phyloP scores from a whole-genome alignment of 106 monocot species.

The Dendrobium catenatum region DNA sequence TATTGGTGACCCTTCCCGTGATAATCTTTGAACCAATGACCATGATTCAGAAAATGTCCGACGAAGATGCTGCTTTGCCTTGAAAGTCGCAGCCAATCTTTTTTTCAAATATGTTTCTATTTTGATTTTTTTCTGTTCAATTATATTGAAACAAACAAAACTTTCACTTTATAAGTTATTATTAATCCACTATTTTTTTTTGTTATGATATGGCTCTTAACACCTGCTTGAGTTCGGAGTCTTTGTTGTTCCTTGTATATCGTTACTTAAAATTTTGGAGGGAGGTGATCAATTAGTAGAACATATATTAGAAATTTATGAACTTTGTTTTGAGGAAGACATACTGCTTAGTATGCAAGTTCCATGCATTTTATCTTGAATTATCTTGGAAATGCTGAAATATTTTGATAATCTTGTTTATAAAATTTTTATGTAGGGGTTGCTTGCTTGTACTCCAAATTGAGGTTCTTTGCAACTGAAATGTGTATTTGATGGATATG shows the following conservation, averaged over 20 bases:
- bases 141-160: neutral
- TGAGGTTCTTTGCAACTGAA: too few species aligned
- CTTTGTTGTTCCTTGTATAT: neutral
- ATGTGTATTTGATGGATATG: too few species aligned
- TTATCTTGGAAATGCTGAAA: too few species aligned
- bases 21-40: slow-evolving; percentile 98
- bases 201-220: neutral
- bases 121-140: neutral
- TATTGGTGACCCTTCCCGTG: slow-evolving; percentile 91
- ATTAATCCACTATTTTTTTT: neutral
- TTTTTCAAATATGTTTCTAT: neutral
- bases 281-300: too few species aligned
- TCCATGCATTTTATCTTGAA: too few species aligned
- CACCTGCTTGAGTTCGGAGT: neutral
- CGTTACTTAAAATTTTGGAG: too few species aligned
- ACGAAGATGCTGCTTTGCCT: slow-evolving; percentile 35
- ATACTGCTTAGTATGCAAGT: too few species aligned
- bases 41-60: slow-evolving; percentile 92
- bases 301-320: too few species aligned
- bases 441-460: too few species aligned
- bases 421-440: too few species aligned
- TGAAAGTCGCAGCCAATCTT: neutral
- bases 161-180: neutral
- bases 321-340: too few species aligned
- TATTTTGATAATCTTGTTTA: too few species aligned